phyloP scores from a whole-genome alignment of 2,329 filamentous ascomycete genomes.

The Uncinocarpus reesii region DNA sequence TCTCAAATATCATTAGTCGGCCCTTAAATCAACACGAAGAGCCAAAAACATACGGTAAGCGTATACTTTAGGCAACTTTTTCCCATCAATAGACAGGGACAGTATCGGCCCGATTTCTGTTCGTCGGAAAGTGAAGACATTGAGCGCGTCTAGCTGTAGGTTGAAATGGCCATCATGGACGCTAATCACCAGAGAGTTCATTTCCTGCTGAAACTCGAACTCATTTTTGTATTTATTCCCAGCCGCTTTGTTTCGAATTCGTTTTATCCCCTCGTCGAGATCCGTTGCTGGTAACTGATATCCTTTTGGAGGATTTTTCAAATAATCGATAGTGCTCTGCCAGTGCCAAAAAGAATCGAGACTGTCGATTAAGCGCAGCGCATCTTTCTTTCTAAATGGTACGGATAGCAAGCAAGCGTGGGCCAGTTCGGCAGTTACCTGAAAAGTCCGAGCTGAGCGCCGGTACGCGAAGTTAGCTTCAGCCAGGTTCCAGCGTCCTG shows the following conservation, averaged over 20 bases:
- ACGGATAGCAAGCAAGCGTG: conserved; percentile 20
- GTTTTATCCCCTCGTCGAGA: conserved; percentile 38
- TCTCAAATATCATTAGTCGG: conserved; percentile 7
- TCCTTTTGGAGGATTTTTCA: conserved; percentile 39
- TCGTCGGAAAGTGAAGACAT: conserved; percentile 42
- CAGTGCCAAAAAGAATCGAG: conserved; percentile 19
- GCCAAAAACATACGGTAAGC: conserved; percentile 12
- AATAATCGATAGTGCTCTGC: conserved; percentile 21
- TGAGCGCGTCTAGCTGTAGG: conserved; percentile 18
- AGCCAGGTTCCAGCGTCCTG: too few relatives aligned
- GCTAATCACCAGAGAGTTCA: conserved; percentile 44
- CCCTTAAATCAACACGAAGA: neutral
- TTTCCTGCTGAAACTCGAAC: conserved; percentile 46
- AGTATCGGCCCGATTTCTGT: conserved; percentile 48
- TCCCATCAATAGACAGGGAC: conserved; percentile 52
- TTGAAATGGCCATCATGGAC: conserved; percentile 54
- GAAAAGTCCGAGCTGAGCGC: conserved; percentile 7
- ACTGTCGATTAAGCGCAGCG: conserved; percentile 19
- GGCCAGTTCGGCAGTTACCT: conserved; percentile 16
- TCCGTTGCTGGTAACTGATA: conserved; percentile 45
- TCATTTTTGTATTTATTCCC: conserved; percentile 42
- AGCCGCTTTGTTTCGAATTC: conserved; percentile 37
- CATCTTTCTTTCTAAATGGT: conserved; percentile 19
- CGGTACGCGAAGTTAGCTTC: neutral
- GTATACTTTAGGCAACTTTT: conserved; percentile 48